Evolutionary conservation across 768 basidiomycete species (phyloP).

Genomic region (Lanmaoa rubissima): DNA sequence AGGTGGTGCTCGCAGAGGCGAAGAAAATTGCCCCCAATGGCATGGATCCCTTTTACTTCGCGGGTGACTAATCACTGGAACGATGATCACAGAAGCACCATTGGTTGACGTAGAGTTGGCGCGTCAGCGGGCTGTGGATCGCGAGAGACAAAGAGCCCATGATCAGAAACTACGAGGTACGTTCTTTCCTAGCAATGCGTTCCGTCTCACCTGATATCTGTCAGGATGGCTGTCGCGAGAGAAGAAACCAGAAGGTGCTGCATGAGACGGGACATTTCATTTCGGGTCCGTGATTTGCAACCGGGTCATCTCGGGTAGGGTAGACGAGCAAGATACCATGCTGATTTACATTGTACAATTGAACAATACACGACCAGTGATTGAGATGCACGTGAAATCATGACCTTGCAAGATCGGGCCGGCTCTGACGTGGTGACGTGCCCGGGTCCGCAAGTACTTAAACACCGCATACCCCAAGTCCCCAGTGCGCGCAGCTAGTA

Average conservation of each 20-base stretch:
- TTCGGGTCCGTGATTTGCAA: background rate
- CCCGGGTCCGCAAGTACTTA: background rate
- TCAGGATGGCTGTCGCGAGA: slow-evolving; percentile 35
- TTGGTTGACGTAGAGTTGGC: slow-evolving; percentile 63
- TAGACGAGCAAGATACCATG: slow-evolving; percentile 22
- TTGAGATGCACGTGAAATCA: slow-evolving; percentile 9
- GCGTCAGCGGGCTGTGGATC: slow-evolving; percentile 59
- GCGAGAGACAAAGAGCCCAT: slow-evolving; percentile 61
- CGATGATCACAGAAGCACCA: slow-evolving; percentile 45
- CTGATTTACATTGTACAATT: slow-evolving; percentile 2
- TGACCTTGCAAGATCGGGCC: slow-evolving; percentile 5
- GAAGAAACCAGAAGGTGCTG: slow-evolving; percentile 21
- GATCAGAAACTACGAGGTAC: slow-evolving; percentile 76
- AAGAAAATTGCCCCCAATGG: slow-evolving; percentile 63
- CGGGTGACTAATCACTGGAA: background rate
- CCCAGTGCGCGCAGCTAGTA: background rate
- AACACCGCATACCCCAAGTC: background rate
- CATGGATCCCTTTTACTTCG: slow-evolving; percentile 19
- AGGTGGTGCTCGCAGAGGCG: slow-evolving; percentile 61
- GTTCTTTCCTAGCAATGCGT: background rate
- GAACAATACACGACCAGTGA: background rate
- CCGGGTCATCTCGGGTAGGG: background rate
- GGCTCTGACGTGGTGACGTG: background rate
- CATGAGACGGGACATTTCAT: background rate
- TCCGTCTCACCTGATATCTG: slow-evolving; percentile 3